Conservation (phyloP, 2,329 filamentous ascomycete species). For the Colletotrichum higginsianum region DNA sequence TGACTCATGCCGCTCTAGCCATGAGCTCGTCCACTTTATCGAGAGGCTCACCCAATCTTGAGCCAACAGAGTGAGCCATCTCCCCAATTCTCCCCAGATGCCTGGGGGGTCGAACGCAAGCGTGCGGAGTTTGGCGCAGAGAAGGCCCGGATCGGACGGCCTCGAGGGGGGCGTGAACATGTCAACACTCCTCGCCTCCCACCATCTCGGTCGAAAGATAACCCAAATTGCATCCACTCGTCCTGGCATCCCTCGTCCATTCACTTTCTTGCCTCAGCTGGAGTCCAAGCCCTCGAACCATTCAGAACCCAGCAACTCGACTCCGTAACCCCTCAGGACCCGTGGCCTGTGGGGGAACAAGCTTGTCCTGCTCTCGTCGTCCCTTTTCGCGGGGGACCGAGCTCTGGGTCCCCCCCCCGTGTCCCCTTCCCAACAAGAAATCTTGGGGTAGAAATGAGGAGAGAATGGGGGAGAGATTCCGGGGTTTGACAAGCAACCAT, state of each 20-base stretch:
- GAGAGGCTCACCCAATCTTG: neutral
- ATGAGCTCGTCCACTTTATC: constrained; percentile 8
- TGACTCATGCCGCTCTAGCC: constrained; percentile 36
- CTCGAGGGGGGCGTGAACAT: neutral
- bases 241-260: neutral
- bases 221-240: constrained; percentile 22
- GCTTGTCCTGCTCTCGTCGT: constrained; percentile 17
- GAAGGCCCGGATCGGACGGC: neutral
- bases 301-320: neutral
- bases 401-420: constrained; percentile 1
- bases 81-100: neutral
- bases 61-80: neutral
- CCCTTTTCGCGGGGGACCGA: constrained; percentile 35
- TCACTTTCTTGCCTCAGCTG: neutral
- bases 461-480: constrained; percentile 23
- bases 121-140: neutral
- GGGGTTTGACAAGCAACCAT: constrained; percentile 14
- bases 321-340: neutral
- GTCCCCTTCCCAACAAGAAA: constrained; percentile 7
- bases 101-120: neutral
- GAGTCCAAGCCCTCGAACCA: neutral
- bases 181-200: constrained; percentile 19
- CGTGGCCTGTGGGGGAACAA: constrained; percentile 3
- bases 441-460: constrained; percentile 31
- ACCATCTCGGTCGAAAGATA: constrained; percentile 34